phyloP scores from a whole-genome alignment of 495 filamentous ascomycete genomes.

The Aspergillus steynii region DNA sequence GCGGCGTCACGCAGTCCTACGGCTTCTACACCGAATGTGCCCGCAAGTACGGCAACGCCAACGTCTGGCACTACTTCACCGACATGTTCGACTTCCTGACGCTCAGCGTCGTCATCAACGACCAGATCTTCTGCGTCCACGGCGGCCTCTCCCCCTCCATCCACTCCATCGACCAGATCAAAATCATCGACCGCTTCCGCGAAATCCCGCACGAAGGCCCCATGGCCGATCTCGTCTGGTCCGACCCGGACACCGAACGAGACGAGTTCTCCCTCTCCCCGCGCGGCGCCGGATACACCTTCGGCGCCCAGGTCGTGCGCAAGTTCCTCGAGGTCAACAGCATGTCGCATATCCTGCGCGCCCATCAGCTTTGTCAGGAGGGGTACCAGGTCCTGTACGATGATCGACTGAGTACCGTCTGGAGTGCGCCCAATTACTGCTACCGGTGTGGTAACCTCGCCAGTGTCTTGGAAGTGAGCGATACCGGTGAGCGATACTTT shows the following conservation, averaged over 20 bases:
- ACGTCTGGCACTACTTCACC: conserved; percentile 99
- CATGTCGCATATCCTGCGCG: conserved; percentile 94
- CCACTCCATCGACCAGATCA: conserved; percentile 98
- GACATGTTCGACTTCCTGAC: conserved; percentile 99
- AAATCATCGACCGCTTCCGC: conserved; percentile 97
- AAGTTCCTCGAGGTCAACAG: conserved; percentile 96
- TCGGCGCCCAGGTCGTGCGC: conserved; percentile 93
- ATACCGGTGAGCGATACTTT: conserved; percentile 87
- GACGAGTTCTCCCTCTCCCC: conserved; percentile 96
- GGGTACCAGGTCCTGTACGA: conserved; percentile 96
- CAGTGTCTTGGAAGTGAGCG: conserved; percentile 92
- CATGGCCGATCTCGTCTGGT: conserved; percentile 99
- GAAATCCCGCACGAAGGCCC: conserved; percentile 98
- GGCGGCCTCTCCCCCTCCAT: conserved; percentile 94
- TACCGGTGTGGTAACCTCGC: conserved; percentile 97
- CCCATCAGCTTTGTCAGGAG: conserved; percentile 96
- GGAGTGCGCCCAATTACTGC: conserved; percentile 97
- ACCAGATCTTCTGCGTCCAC: conserved; percentile 98
- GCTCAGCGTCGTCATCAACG: conserved; percentile 93
- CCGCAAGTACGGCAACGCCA: conserved; percentile 95
- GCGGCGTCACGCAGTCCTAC: conserved; percentile 97
- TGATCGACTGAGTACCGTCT: conserved; percentile 90
- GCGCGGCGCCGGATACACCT: conserved; percentile 92
- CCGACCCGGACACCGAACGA: conserved; percentile 89
- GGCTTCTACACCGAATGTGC: conserved; percentile 98